Evolutionary conservation across 1,284 basidiomycete species (phyloP), one percentile per base, ranked within the genome.

Genomic region (Apiotrichum gracile): DNA sequence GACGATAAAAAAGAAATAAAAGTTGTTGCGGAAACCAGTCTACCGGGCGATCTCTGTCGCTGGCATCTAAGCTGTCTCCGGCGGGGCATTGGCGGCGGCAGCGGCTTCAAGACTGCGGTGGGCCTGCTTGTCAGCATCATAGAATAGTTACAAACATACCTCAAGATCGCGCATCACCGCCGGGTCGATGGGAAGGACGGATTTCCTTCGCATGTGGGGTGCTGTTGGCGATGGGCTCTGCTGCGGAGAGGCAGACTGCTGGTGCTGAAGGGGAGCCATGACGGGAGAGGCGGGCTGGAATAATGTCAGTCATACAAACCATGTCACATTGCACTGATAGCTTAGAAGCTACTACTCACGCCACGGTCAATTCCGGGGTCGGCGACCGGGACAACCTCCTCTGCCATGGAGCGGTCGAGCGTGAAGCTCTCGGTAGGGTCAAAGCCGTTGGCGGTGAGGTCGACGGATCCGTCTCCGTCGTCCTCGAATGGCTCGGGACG

Each of bases 341-440:
- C 17, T 17, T 17, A 16, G 34, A 16, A 10, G 27, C 26, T 29
- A 19, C 2, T 2, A 64, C 67, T 67, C 55, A 72, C 70, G 47
- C 83, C 57, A 81, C 67, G 60, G 35, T 91, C 88, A 60, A 91
- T 74, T 47, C 86, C 88, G 51, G 88, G 88, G 76, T 92, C 89
- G 42, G 90, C 89, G 80, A 87, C 85, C 24, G 90, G 90, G 31
- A 92, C 87, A 54, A 86, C 78, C 71, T 92, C 89, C 53, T 91
- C 85, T 25, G 86, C 87, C 12, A 74, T 68, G 58, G 82, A 83
- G 65, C 89, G 85, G 66, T 91, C 88, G 61, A 91, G 72, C 53
- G 88, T 88, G 52, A 75, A 74, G 58, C 69, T 73, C 55, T 76
- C 65, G 79, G 81, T 43, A 8, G 77, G 87, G 60, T 92, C 89